Evolutionary conservation across 345 rosid species (phyloP), one percentile per base, ranked within the genome.

Genomic region (Bretschneidera sinensis): DNA sequence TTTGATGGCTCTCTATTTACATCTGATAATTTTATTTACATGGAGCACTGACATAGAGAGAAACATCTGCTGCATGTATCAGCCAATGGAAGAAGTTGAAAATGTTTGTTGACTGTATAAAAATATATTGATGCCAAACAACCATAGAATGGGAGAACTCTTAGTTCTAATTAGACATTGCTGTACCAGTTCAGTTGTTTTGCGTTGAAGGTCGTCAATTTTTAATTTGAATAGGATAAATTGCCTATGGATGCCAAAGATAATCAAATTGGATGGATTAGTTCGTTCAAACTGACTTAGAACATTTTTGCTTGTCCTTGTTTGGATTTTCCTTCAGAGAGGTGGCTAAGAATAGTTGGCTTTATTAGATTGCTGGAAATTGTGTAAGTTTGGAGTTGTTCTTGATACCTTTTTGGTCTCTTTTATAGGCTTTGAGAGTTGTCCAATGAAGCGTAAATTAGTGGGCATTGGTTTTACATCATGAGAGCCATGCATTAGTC

Each of bases 211-310:
- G 8, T 8, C n/a, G n/a, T n/a, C 5, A n/a, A n/a, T n/a, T n/a
- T n/a, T n/a, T n/a, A n/a, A n/a, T n/a, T 28, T 28, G 33, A 28
- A 28, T 28, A 28, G 8, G 33, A 3, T 2, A 28, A 28, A 2
- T 17, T 24, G 43, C 52, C 6, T 24, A 45, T 14, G 4, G 19
- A 45, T 21, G 18, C 23, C 23, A 21, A 11, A 25, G 33, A 24
- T 50, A 68, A 55, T 45, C 54, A 39, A 19, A 13, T 28, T 52
- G 6, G 54, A 22, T 61, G 52, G 58, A 24, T 66, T 43, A n/a
- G 48, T 65, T 52, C 50, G 50, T 57, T 24, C 8, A 61, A 54
- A 62, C 54, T 18, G 22, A 43, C 65, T 59, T 51, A 18, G 21
- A 66, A 63, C 16, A n/a, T 13, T 39, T 39, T 7, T 39, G 11